Conservation (phyloP, 768 basidiomycete genomes). For the Tephrocybe sp. region DNA sequence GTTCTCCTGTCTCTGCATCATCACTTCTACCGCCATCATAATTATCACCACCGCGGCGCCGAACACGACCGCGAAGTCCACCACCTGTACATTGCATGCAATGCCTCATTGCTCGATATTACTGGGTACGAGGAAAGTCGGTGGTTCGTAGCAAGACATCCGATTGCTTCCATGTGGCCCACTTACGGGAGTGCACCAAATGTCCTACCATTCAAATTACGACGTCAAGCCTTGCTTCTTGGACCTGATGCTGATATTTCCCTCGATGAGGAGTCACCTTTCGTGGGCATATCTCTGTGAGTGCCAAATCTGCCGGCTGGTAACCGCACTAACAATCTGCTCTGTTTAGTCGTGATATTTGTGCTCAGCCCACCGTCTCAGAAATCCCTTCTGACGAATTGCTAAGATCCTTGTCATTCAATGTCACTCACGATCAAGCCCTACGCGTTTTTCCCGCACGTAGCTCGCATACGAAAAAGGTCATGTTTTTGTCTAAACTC, state of each 20-base stretch:
- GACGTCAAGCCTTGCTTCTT: conserved; percentile 10
- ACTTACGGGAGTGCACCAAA: not conserved
- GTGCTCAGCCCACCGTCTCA: conserved; percentile 13
- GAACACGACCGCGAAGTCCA: conserved; percentile 1
- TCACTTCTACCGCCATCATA: not conserved
- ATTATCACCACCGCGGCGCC: too few species aligned
- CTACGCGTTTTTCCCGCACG: conserved; percentile 14
- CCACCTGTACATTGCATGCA: conserved; percentile 15
- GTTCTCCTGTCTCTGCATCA: conserved; percentile 13
- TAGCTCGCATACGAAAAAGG: conserved; percentile 6
- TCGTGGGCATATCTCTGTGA: conserved; percentile 8
- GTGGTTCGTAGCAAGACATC: conserved; percentile 10
- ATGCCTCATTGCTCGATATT: conserved; percentile 14
- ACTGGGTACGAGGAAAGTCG: conserved; percentile 14
- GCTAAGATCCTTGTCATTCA: conserved; percentile 5
- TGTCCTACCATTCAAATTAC: conserved; percentile 1
- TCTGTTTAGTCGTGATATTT: conserved; percentile 6
- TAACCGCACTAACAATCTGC: not conserved
- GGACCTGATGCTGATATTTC: conserved; percentile 10
- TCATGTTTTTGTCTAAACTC: conserved; percentile 8
- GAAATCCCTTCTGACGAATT: conserved; percentile 8
- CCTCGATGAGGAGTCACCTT: conserved; percentile 10
- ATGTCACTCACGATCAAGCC: conserved; percentile 16
- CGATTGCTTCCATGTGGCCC: conserved; percentile 13
- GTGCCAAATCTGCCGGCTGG: not conserved